Conservation (phyloP, 371 early-diverging fungal genomes). For the Syncephalis fuscata region DNA sequence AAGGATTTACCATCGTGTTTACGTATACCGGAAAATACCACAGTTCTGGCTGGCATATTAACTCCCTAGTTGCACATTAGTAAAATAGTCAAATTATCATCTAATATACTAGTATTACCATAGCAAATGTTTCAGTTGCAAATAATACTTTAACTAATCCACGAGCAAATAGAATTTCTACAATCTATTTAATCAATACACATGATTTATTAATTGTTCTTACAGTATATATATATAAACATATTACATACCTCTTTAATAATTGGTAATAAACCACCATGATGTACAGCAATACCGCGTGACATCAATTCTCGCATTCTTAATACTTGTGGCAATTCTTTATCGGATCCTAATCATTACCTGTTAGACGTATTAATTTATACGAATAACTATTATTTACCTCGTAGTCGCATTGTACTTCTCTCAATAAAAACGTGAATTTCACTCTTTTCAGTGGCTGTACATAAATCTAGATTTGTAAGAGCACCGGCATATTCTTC, state of each 20-base stretch:
- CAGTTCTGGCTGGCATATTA: constrained; percentile 96
- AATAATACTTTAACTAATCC: constrained; percentile 87
- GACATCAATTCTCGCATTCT: constrained; percentile 67
- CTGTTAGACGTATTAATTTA: background rate
- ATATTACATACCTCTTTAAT: constrained; percentile 73
- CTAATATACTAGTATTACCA: constrained; percentile 20
- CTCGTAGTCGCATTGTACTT: constrained; percentile 59
- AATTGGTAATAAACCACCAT: constrained; percentile 94
- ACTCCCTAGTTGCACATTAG: constrained; percentile 56
- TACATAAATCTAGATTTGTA: constrained; percentile 60
- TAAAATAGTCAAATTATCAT: background rate
- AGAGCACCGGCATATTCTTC: constrained; percentile 81
- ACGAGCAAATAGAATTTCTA: constrained; percentile 91
- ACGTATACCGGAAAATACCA: constrained; percentile 82
- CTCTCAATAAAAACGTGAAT: constrained; percentile 77
- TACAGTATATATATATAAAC: background rate
- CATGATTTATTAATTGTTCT: background rate
- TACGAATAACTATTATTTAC: no score
- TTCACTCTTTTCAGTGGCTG: constrained; percentile 62
- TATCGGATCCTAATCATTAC: constrained; percentile 29
- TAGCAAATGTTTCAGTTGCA: constrained; percentile 94
- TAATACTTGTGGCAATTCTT: constrained; percentile 81
- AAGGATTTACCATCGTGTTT: constrained; percentile 88
- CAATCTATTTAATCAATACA: constrained; percentile 29
- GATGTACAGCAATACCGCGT: constrained; percentile 97